A percentile compares a stretch with the other conserved stretches of the same genome.
phyloP scores from a whole-genome alignment of 768 basidiomycete genomes.

The Lactifluus rugatus region DNA sequence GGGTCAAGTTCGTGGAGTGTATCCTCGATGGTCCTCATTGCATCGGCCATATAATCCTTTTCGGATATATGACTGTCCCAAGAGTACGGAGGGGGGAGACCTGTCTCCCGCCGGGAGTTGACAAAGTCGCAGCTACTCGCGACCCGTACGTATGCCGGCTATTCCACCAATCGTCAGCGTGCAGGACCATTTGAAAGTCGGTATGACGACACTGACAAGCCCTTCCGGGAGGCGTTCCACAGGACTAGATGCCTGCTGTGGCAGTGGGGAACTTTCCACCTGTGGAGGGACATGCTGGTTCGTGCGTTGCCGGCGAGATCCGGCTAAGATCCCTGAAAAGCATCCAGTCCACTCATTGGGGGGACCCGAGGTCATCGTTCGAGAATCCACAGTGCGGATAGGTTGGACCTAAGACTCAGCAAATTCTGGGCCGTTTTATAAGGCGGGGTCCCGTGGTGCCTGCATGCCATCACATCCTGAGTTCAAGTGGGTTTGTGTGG shows the following conservation, averaged over 20 bases:
- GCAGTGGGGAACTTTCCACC: background rate
- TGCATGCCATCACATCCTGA: constrained; percentile 2
- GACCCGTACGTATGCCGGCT: constrained; percentile 18
- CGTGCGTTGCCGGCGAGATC: constrained; percentile 14
- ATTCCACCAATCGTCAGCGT: background rate
- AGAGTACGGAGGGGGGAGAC: constrained; percentile 21
- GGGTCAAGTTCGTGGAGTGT: constrained; percentile 42
- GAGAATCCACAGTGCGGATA: background rate
- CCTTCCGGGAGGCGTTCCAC: constrained; percentile 3
- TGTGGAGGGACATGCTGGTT: background rate
- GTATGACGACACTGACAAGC: background rate
- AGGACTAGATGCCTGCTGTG: constrained; percentile 2
- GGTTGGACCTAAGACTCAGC: background rate
- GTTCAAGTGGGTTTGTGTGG: background rate
- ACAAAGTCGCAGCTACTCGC: constrained; percentile 19
- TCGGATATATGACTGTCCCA: background rate
- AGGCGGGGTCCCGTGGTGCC: constrained; percentile 9
- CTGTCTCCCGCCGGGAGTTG: background rate
- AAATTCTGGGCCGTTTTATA: constrained; percentile 8
- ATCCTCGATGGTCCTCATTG: constrained; percentile 44
- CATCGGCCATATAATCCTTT: constrained; percentile 25
- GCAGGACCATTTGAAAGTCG: background rate
- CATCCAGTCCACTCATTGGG: constrained; percentile 11
- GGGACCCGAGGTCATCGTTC: constrained; percentile 3
- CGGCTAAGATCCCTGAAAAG: constrained; percentile 16